Base-by-base conservation (phyloP, 2,329 filamentous ascomycete species). In the Periconia sp. region DNA sequence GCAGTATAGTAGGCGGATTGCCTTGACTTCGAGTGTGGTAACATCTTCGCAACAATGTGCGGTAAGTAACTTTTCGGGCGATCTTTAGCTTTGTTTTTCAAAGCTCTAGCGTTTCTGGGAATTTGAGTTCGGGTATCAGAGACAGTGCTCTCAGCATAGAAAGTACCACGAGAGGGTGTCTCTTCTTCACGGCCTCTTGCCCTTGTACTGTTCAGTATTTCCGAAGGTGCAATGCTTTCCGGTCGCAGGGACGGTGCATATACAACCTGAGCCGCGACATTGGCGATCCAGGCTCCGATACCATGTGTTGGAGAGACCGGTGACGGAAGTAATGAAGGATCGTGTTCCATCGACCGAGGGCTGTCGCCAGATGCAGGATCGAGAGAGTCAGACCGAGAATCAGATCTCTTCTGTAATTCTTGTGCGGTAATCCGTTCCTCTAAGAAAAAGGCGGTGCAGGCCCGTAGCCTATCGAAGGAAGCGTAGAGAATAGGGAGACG, bases 271-370 rank as follows among this genome's bases (percentile, higher is more conserved):
- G 43, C 53, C 6, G 59, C 55, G 9, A 65, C 56, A 29, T 60
- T 55, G 9, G 60, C 59, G 17, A 65, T 57, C 62, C 62, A 65
- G 10, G 55, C 60, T 2, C 60, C 59, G 13, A 65, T 64, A 6
- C 57, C 54, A 16, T 42, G 46, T 10, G 44, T 39, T n/a, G 45
- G 32, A 2, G 53, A 43, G 16, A 37, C 34, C 13, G 42, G 28
- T 17, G 50, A 36, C 22, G 29, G 30, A 15, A 52, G 40, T 11
- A 51, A 42, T 11, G 51, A 40, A n/a, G 36, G 35, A 29, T 43
- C 53, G 9, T 48, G 47, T 24, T 46, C 54, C 11, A 44, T 43
- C 31, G 57, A 57, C n/a, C 59, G 56, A 8, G 51, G 48, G 18
- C 43, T 43, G 18, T 61, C 59, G 23, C 59, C 56, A 24, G 56